These are phyloP conservation scores for Phylloboletellus chloephorus DNA, from an alignment of 1,284 basidiomycete species.

Conservation along the genomic window DNA sequence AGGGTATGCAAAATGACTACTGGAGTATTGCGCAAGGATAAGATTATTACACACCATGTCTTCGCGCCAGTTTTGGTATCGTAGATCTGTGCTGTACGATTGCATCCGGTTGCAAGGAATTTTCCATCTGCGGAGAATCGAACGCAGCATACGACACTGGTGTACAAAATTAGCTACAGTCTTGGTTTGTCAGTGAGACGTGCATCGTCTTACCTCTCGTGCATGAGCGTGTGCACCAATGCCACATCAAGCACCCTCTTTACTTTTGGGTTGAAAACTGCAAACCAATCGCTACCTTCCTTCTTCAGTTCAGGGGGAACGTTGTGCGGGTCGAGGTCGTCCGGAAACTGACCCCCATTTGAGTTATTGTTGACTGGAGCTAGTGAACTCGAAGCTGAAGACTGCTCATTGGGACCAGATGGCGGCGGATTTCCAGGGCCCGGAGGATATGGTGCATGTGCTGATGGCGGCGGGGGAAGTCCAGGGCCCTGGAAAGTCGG, in stretches of 20 bases:
- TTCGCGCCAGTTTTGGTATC: slow-evolving; percentile 67
- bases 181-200: not conserved
- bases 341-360: slow-evolving; percentile 37
- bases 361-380: slow-evolving; percentile 26
- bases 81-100: slow-evolving; percentile 72
- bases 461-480: slow-evolving; percentile 33
- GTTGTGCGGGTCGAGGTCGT: slow-evolving; percentile 43
- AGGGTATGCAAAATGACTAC: slow-evolving; percentile 14
- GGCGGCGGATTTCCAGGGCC: slow-evolving; percentile 33
- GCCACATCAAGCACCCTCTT: slow-evolving; percentile 83
- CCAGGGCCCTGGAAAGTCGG: slow-evolving; percentile 36
- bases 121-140: slow-evolving; percentile 80
- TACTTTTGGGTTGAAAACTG: slow-evolving; percentile 85
- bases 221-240: slow-evolving; percentile 85
- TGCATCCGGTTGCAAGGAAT: slow-evolving; percentile 74
- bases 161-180: slow-evolving; percentile 10
- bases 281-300: slow-evolving; percentile 93
- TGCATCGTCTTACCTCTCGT: slow-evolving; percentile 72
- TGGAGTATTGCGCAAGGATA: not conserved
- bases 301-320: slow-evolving; percentile 58
- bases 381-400: slow-evolving; percentile 21
- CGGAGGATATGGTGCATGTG: slow-evolving; percentile 34
- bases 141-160: slow-evolving; percentile 76
- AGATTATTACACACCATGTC: slow-evolving; percentile 42
- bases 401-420: slow-evolving; percentile 25